Base-by-base conservation (phyloP, 257 asterid species). In the Solanum etuberosum region DNA sequence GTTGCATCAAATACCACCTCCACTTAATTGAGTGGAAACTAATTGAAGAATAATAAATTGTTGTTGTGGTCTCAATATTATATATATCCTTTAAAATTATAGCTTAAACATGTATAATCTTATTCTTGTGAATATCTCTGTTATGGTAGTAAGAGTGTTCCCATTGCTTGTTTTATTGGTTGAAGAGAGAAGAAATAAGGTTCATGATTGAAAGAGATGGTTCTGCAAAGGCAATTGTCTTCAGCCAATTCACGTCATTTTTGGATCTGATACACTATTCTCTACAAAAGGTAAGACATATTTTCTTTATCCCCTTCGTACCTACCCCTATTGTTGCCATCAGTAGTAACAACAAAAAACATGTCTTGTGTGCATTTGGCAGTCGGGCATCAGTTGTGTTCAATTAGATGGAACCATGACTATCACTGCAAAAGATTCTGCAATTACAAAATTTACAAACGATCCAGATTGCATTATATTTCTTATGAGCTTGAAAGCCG, bases 121-220 rank as follows among this genome's bases (percentile, higher is more conserved):
- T 43, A 23, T 84, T 85, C 27, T 23, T 43, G 15, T 7, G n/a
- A 23, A 35, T 43, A 13, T 83, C 40, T 78, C 40, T 46, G 4
- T 78, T 25, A 43, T 46, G 27, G 27, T 15, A 80, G 65, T 46
- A 80, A 80, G 42, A 43, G 21, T 1, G 0, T 27, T 27, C 46
- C 68, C 88, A 18, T 83, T 88, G 40, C 87, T 89, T 68, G 77
- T 76, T 87, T 37, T 67, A 59, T 82, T 89, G 89, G 77, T 90
- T 80, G 42, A 92, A 96, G 98, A 94, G 98, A 91, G 98, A 96
- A 91, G 99, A 95, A 92, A 94, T 96, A 61, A 91, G 99, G 86
- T 92, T 84, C 85, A 96, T 96, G 99, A 93, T 94, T 87, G 99
- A 95, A 91, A 94, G 96, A 91, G 98, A 96, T 91, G 98, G 98